Evolutionary conservation across 192 early-diverging fungal species (phyloP), one percentile per base, ranked within the genome.

Genomic region (Dissophora globulifera): DNA sequence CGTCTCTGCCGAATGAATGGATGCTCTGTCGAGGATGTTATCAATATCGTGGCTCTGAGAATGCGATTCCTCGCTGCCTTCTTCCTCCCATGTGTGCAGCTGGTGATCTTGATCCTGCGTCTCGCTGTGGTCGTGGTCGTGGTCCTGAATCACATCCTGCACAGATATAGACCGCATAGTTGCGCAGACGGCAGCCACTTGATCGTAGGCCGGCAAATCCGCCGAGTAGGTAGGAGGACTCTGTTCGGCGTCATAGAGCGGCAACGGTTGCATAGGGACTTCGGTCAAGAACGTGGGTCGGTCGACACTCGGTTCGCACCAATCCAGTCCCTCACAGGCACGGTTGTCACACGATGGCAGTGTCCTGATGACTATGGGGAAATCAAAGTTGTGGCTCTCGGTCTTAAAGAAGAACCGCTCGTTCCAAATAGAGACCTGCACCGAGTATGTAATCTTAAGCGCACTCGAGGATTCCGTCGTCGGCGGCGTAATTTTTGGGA

Each of bases 331-430:
- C 26, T 76, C 72, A 31, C 72, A 76, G 0, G 63, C 59, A 33
- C 58, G 42, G 55, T 76, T 76, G 52, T 76, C 72, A 25, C 72
- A 76, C 26, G 72, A 76, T 5, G 72, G 63, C 43, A 76, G 41
- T 22, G 72, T 76, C 52, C 72, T 27, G 58, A 76, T 67, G 3
- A 67, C 64, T 22, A 76, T 76, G 3, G 72, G 72, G 16, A 76
- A 29, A 25, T 67, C 72, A 43, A 76, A 76, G 23, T 76, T 76
- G 26, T 76, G 72, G 29, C 72, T 76, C 31, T 76, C 72, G 7
- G 72, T 76, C 47, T 76, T 76, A 51, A 76, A 67, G 31, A 76
- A 76, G 47, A 76, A 76, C 13, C 72, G 63, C 29, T 76, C 72
- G 40, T 76, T 76, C 72, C 72, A 76, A 33, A 76, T 76, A 12